phyloP scores from a whole-genome alignment of 2,329 filamentous ascomycete species.

The Monosporascus sp. region DNA sequence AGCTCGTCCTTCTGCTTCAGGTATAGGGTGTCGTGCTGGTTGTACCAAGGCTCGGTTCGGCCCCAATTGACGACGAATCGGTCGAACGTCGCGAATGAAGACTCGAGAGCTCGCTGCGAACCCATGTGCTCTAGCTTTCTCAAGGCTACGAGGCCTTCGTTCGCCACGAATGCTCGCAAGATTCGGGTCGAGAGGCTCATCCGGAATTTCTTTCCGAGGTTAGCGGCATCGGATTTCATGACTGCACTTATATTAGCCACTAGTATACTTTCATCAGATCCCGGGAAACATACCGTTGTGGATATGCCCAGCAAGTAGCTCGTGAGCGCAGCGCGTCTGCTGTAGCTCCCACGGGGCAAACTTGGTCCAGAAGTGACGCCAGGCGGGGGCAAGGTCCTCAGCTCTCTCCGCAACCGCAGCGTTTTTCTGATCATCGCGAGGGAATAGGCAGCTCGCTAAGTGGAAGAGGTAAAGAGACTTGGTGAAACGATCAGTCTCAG shows the following conservation, averaged over 20 bases:
- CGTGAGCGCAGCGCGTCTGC: slow-evolving; percentile 5
- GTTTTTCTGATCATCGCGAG: background rate
- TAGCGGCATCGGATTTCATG: background rate
- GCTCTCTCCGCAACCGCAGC: background rate
- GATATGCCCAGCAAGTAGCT: background rate
- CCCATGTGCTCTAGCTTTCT: background rate
- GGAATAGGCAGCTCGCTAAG: slow-evolving; percentile 1
- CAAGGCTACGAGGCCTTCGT: background rate
- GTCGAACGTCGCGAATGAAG: background rate
- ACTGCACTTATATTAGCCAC: background rate
- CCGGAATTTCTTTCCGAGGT: background rate
- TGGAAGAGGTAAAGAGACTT: slow-evolving; percentile 1
- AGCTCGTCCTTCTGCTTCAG: background rate
- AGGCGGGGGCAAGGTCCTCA: background rate
- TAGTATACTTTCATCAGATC: background rate
- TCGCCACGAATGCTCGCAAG: background rate
- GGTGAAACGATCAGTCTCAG: background rate
- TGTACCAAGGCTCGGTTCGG: background rate
- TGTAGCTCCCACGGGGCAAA: slow-evolving; percentile 6
- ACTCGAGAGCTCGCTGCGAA: background rate
- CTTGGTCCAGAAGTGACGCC: background rate
- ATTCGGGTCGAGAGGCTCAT: background rate
- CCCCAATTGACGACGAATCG: background rate
- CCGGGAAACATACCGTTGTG: background rate
- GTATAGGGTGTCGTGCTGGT: background rate